Percentiles rank a stretch among this genome's conserved stretches.
Conservation (phyloP, 2,329 filamentous ascomycete genomes). For the Aspergillus versicolor region DNA sequence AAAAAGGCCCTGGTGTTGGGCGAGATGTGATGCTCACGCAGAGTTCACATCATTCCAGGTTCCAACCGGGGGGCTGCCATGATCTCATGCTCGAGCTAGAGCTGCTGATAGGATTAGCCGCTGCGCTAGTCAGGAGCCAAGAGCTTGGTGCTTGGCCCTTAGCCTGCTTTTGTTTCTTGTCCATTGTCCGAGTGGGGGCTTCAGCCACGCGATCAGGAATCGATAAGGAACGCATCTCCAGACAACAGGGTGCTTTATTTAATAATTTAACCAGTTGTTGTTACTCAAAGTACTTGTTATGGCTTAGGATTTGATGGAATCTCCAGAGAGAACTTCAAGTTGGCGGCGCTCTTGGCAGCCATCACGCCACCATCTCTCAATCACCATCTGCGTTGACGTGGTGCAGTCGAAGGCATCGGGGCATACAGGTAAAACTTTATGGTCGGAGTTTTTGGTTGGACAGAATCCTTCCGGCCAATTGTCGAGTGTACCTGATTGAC, state of each 20-base stretch:
- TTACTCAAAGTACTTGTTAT: too few relatives aligned
- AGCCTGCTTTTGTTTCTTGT: neutral
- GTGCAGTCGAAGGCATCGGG: neutral
- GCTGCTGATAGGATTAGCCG: slow-evolving; percentile 8
- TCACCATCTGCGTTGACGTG: neutral
- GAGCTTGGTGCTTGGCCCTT: neutral
- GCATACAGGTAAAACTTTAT: neutral
- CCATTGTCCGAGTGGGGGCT: neutral
- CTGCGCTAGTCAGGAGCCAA: neutral
- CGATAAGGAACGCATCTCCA: neutral
- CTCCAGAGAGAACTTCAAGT: neutral
- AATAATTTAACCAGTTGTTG: too few relatives aligned
- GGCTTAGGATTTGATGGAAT: neutral
- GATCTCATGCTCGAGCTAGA: slow-evolving; percentile 10
- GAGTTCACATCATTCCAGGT: neutral
- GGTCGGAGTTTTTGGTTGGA: neutral
- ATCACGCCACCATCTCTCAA: neutral
- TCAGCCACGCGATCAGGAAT: neutral
- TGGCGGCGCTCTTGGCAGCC: neutral
- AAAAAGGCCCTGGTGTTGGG: neutral
- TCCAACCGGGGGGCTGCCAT: neutral
- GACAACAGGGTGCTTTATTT: neutral
- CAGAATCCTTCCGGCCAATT: neutral
- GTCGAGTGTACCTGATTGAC: neutral
- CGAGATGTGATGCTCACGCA: neutral